phyloP scores from a whole-genome alignment of 1,284 basidiomycete genomes.

The Moesziomyces parantarcticus region DNA sequence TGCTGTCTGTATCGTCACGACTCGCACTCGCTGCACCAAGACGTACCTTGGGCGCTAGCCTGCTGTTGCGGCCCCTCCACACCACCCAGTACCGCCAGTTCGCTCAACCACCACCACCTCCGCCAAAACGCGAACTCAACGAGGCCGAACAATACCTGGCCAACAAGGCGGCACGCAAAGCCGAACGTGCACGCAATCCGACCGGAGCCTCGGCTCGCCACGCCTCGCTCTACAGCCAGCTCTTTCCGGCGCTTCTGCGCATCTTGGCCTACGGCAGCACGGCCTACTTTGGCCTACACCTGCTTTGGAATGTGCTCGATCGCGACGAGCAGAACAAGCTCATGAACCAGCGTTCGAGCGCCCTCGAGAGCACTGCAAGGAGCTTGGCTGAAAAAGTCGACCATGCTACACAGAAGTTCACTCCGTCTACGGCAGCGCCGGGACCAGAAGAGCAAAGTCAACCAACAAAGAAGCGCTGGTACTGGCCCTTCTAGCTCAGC shows the following conservation, averaged over 20 bases:
- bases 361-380: slow-evolving; percentile 38
- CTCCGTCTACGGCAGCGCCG: not conserved
- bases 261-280: slow-evolving; percentile 63
- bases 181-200: slow-evolving; percentile 13
- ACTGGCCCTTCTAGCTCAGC: slow-evolving; percentile 27
- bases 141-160: slow-evolving; percentile 43
- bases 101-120: slow-evolving; percentile 8
- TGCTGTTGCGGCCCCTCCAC: slow-evolving; percentile 1
- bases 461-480: slow-evolving; percentile 16
- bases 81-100: slow-evolving; percentile 6
- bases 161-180: slow-evolving; percentile 31
- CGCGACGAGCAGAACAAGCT: slow-evolving; percentile 47
- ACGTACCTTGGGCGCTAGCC: not conserved
- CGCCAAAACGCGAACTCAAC: slow-evolving; percentile 24
- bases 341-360: slow-evolving; percentile 32
- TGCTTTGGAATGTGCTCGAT: slow-evolving; percentile 59
- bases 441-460: not conserved
- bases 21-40: not conserved
- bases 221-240: slow-evolving; percentile 57
- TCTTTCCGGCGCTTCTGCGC: slow-evolving; percentile 59
- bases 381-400: slow-evolving; percentile 28
- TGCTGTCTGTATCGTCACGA: slow-evolving; percentile 2
- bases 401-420: slow-evolving; percentile 5
- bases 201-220: slow-evolving; percentile 43
- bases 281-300: slow-evolving; percentile 63